Conservation (phyloP, 805 yeast genomes). For the Wickerhamiella shivajii region DNA sequence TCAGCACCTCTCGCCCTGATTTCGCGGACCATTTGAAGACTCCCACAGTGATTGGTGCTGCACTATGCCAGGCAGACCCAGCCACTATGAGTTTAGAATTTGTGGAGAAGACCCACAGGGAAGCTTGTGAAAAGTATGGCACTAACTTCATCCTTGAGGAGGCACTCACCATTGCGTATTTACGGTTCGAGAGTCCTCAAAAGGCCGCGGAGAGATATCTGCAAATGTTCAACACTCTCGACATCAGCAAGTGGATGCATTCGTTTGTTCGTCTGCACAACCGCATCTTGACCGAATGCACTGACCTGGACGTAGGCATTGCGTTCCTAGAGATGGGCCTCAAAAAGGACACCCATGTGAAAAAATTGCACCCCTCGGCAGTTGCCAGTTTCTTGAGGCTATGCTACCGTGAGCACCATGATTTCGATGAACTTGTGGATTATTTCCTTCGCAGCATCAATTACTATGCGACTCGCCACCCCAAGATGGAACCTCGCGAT, state of each 20-base stretch:
- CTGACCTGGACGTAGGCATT: slow-evolving; percentile 12
- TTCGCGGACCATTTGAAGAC: slow-evolving; percentile 11
- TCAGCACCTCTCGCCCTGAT: not conserved
- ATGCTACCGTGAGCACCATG: slow-evolving; percentile 8
- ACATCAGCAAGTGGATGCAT: slow-evolving; percentile 8
- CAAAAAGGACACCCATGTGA: slow-evolving; percentile 9
- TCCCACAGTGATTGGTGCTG: slow-evolving; percentile 18
- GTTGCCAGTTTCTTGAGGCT: slow-evolving; percentile 14
- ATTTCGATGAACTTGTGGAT: slow-evolving; percentile 10
- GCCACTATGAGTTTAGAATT: slow-evolving; percentile 14
- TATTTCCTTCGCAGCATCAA: slow-evolving; percentile 10
- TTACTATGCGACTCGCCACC: slow-evolving; percentile 7
- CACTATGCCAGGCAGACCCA: slow-evolving; percentile 16
- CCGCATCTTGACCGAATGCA: slow-evolving; percentile 15
- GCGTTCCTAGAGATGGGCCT: slow-evolving; percentile 16
- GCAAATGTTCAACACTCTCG: slow-evolving; percentile 13
- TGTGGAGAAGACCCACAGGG: slow-evolving; percentile 13
- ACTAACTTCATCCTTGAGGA: slow-evolving; percentile 16
- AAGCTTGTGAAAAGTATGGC: slow-evolving; percentile 15
- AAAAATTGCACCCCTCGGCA: slow-evolving; percentile 18
- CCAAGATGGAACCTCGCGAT: slow-evolving; percentile 6
- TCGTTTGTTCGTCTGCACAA: slow-evolving; percentile 17
- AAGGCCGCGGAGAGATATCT: slow-evolving; percentile 16
- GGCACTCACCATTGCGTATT: slow-evolving; percentile 15
- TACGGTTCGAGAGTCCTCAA: slow-evolving; percentile 12